Percentiles rank a stretch among this genome's conserved stretches.
Conservation (phyloP, 2,329 filamentous ascomycete genomes). For the Aspergillus oerlinghausenensis region DNA sequence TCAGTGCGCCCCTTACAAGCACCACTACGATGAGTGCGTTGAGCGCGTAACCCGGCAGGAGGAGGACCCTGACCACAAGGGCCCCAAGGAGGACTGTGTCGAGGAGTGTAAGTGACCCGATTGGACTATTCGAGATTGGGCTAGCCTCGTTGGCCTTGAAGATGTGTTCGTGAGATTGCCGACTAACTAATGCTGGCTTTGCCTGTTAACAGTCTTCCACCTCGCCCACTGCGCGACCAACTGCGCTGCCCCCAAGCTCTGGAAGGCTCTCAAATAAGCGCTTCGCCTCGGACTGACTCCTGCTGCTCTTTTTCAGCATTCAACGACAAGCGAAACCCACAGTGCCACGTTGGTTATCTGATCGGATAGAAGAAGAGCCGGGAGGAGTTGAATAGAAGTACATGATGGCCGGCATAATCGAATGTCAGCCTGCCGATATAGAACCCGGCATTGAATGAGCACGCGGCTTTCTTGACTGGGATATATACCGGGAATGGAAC, state of each 20-base stretch:
- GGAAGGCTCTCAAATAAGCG: conserved; percentile 81
- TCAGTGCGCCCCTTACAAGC: conserved; percentile 82
- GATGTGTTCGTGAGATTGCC: not conserved
- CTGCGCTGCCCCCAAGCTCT: conserved; percentile 96
- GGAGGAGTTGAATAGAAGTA: conserved; percentile 1
- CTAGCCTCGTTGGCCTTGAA: not conserved
- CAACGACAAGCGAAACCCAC: not conserved
- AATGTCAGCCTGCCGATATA: conserved; percentile 4
- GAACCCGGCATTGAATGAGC: not conserved
- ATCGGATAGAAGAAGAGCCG: conserved; percentile 8
- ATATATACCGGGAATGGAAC: not conserved
- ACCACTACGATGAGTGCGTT: conserved; percentile 97
- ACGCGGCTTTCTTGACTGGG: not conserved
- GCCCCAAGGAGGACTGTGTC: conserved; percentile 86
- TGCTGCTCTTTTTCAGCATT: conserved; percentile 12
- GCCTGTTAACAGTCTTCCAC: conserved; percentile 76
- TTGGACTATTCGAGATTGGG: not conserved
- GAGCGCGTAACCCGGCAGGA: conserved; percentile 74
- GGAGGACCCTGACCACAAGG: conserved; percentile 67
- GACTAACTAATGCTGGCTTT: not conserved
- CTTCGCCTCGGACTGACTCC: conserved; percentile 13
- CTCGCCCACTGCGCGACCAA: conserved; percentile 89
- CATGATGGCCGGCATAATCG: conserved; percentile 1
- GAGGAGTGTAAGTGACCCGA: conserved; percentile 81
- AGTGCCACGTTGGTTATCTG: not conserved